These are phyloP conservation scores for Lotus japonicus DNA, from an alignment of 306 rosid species.

Conservation along the genomic window DNA sequence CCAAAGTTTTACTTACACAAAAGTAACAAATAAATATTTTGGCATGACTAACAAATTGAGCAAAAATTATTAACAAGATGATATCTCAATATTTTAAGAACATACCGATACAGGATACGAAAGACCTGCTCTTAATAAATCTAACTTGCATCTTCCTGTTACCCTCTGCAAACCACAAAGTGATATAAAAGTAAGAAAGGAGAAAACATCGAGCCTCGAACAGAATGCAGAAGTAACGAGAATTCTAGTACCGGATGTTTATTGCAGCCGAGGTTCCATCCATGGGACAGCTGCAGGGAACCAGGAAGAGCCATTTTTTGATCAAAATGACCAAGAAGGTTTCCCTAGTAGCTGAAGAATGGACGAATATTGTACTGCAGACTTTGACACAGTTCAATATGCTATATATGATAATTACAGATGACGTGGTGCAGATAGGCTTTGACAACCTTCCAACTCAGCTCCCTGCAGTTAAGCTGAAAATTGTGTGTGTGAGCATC, in stretches of 20 bases:
- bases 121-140: conserved; percentile 28
- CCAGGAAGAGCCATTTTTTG: conserved; percentile 67
- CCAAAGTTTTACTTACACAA: conserved; percentile 9
- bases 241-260: conserved; percentile 42
- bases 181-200: conserved; percentile 8
- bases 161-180: conserved; percentile 44
- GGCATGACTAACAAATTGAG: background rate
- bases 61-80: background rate
- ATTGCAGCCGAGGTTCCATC: conserved; percentile 39
- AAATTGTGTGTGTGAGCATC: conserved; percentile 7
- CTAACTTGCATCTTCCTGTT: conserved; percentile 31
- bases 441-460: conserved; percentile 22
- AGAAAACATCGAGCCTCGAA: background rate
- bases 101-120: conserved; percentile 43
- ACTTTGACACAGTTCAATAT: conserved; percentile 13
- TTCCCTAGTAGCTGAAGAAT: conserved; percentile 24
- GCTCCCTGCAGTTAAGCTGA: conserved; percentile 27
- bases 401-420: background rate
- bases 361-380: background rate
- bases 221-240: background rate
- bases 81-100: conserved; percentile 7
- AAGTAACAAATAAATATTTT: background rate
- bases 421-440: conserved; percentile 16
- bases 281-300: conserved; percentile 76
- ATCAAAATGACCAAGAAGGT: conserved; percentile 24